Percentiles rank a stretch among this genome's conserved stretches.
phyloP scores from a whole-genome alignment of 2,329 filamentous ascomycete species.

The Pseudohalonectria lignicola region DNA sequence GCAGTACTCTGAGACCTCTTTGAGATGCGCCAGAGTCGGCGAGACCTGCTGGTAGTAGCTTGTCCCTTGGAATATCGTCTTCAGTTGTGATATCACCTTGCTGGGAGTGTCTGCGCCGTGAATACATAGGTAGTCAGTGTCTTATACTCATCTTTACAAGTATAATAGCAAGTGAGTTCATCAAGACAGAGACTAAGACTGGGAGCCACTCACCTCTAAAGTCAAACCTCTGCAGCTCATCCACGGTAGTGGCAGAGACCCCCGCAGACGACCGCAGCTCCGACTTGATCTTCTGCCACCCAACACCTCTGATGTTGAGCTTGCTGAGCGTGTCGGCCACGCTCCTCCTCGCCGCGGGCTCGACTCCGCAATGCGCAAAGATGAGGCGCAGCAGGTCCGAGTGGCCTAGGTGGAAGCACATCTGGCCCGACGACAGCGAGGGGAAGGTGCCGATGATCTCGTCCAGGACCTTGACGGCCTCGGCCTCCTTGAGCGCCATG shows the following conservation, averaged over 20 bases:
- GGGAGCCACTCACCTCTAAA: conserved; percentile 56
- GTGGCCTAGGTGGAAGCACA: conserved; percentile 89
- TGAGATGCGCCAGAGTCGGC: conserved; percentile 67
- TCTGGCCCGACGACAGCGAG: conserved; percentile 54
- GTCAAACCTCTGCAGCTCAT: conserved; percentile 84
- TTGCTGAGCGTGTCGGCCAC: conserved; percentile 80
- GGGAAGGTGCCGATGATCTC: conserved; percentile 80
- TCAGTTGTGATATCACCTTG: conserved; percentile 46
- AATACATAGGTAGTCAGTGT: conserved; percentile 7
- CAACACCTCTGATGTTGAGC: conserved; percentile 69
- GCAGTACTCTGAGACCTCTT: conserved; percentile 65
- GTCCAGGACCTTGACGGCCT: conserved; percentile 87
- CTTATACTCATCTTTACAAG: neutral
- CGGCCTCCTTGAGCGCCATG: conserved; percentile 80
- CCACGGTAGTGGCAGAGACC: conserved; percentile 78
- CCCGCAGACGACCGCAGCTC: conserved; percentile 79
- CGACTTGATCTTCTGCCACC: conserved; percentile 72
- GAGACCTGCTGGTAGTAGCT: conserved; percentile 66
- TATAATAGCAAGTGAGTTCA: neutral
- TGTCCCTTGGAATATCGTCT: conserved; percentile 48
- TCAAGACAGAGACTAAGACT: neutral
- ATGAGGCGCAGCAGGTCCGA: conserved; percentile 76
- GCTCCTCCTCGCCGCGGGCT: conserved; percentile 51
- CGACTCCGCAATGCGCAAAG: conserved; percentile 83
- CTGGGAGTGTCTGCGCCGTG: conserved; percentile 34